phyloP scores from a whole-genome alignment of 176 grass and related monocot genomes.

The Oryza meyeriana region DNA sequence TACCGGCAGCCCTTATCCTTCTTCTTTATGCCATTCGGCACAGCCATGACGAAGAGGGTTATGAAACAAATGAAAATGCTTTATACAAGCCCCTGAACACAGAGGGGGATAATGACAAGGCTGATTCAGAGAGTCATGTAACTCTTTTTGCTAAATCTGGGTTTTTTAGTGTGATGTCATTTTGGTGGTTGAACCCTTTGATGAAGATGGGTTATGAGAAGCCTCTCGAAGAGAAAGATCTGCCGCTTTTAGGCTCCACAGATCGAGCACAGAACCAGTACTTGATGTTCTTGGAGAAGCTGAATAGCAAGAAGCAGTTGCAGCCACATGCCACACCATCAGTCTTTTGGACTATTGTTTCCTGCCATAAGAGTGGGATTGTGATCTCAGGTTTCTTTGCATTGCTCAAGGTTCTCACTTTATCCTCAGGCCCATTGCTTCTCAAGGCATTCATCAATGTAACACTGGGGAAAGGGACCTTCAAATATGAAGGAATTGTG shows the following conservation, averaged over 20 bases:
- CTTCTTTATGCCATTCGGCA: constrained; percentile 36
- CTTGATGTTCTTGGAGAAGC: constrained; percentile 51
- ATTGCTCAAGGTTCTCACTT: constrained; percentile 73
- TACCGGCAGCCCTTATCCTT: constrained; percentile 48
- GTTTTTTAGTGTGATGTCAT: constrained; percentile 67
- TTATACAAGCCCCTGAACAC: constrained; percentile 55
- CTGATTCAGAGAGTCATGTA: constrained; percentile 37
- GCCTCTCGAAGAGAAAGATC: constrained; percentile 81
- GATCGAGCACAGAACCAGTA: constrained; percentile 62
- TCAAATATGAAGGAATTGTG: constrained; percentile 71
- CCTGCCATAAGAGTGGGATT: constrained; percentile 68
- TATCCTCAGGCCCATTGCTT: constrained; percentile 76
- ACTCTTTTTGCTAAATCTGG: constrained; percentile 64
- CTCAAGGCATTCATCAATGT: constrained; percentile 82
- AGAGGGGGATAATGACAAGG: constrained; percentile 2
- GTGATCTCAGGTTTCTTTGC: constrained; percentile 71
- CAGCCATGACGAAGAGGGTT: constrained; percentile 8
- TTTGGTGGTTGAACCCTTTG: constrained; percentile 87
- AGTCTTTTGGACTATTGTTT: constrained; percentile 69
- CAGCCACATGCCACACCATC: constrained; percentile 39
- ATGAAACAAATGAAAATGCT: constrained; percentile 28
- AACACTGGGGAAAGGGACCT: constrained; percentile 55
- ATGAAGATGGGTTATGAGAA: constrained; percentile 81
- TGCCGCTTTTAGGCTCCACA: constrained; percentile 46
- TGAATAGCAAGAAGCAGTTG: constrained; percentile 41